These are phyloP conservation scores for Cytospora piceicola DNA, from an alignment of 2,329 filamentous ascomycete genomes.

Conservation along the genomic window DNA sequence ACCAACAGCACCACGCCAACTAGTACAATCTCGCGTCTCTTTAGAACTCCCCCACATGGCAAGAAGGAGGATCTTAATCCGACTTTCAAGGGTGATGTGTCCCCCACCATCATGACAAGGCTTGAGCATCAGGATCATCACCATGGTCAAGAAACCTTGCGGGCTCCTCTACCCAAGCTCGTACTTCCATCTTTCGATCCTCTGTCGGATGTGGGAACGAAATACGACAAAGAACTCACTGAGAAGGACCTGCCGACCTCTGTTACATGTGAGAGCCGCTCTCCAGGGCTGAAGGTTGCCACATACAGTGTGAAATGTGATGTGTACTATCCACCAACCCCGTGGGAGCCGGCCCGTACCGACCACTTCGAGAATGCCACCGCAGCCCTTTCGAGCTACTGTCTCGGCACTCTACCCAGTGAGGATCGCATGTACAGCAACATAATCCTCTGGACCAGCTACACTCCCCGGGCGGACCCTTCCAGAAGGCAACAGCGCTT, in stretches of 20 bases:
- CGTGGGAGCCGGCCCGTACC: conserved; percentile 17
- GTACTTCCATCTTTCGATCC: conserved; percentile 22
- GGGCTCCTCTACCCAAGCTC: conserved; percentile 20
- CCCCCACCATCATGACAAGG: background rate
- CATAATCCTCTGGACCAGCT: conserved; percentile 22
- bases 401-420: conserved; percentile 12
- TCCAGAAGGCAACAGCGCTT: conserved; percentile 20
- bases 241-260: conserved; percentile 2
- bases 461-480: conserved; percentile 10
- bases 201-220: conserved; percentile 13
- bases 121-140: background rate
- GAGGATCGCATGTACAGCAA: conserved; percentile 16
- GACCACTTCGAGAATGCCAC: conserved; percentile 15
- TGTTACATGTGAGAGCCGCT: background rate
- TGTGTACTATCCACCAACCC: conserved; percentile 20
- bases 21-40: conserved; percentile 15
- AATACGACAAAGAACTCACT: background rate
- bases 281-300: background rate
- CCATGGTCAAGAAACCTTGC: background rate
- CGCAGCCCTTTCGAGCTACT: conserved; percentile 21
- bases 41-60: background rate
- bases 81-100: background rate
- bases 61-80: background rate
- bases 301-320: conserved; percentile 8
- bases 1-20: conserved; percentile 4